Evolutionary conservation across 257 asterid species (phyloP).

Genomic region (Solanum sitiens): DNA sequence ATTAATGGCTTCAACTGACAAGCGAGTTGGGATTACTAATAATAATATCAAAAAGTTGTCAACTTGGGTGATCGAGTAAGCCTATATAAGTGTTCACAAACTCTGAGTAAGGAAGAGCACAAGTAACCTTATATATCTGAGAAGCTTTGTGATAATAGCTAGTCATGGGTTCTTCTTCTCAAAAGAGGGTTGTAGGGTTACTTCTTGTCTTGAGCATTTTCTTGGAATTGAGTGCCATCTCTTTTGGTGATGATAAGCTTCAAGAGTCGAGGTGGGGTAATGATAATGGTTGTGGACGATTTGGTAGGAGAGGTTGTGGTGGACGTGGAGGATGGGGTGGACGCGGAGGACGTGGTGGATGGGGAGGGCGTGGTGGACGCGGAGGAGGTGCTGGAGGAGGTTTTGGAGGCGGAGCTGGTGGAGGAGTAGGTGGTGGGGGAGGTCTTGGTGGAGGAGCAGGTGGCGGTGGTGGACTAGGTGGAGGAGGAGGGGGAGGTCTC

Average conservation of each 20-base stretch:
- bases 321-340: slow-evolving; percentile 1
- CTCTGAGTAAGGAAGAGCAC: background rate
- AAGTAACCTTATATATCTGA: background rate
- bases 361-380: background rate
- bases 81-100: background rate
- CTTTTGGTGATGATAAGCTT: slow-evolving; percentile 12
- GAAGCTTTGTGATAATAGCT: background rate
- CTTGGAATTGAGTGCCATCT: slow-evolving; percentile 6
- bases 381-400: slow-evolving; percentile 14
- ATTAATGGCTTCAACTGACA: slow-evolving; percentile 3
- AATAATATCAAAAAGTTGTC: background rate
- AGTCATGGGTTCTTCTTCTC: slow-evolving; percentile 12
- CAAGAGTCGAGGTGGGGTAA: slow-evolving; percentile 13
- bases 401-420: slow-evolving; percentile 7
- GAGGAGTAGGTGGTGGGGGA: slow-evolving; percentile 2
- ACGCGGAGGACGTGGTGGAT: background rate
- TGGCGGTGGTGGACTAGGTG: background rate
- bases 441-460: slow-evolving; percentile 4
- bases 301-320: slow-evolving; percentile 14
- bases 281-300: slow-evolving; percentile 6
- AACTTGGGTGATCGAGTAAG: background rate
- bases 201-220: slow-evolving; percentile 12
- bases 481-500: background rate
- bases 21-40: background rate
- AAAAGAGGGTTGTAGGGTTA: background rate